Conservation (phyloP, 176 grass and related monocot genomes). For the Chrysopogon serrulatus region DNA sequence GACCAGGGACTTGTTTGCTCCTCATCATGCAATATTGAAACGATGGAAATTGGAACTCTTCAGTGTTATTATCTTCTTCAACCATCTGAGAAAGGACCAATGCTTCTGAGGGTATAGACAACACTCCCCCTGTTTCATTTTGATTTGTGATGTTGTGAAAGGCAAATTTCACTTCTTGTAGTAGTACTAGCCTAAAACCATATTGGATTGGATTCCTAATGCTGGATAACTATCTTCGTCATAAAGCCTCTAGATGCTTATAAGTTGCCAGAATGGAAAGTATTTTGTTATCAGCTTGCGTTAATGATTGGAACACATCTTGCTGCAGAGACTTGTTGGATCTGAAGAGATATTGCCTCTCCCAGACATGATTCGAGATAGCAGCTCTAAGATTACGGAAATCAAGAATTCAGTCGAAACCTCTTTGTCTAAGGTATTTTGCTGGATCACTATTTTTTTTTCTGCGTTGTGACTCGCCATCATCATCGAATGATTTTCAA, state of each 20-base stretch:
- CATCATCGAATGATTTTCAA: not conserved
- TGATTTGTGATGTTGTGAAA: not conserved
- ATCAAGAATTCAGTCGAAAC: constrained; percentile 54
- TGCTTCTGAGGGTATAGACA: constrained; percentile 76
- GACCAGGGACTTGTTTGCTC: constrained; percentile 85
- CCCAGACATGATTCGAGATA: constrained; percentile 28
- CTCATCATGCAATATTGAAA: constrained; percentile 71
- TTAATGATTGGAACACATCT: constrained; percentile 17
- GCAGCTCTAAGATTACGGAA: constrained; percentile 35
- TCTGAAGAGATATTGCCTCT: constrained; percentile 84
- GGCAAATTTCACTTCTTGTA: too few species aligned
- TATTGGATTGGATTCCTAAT: not conserved
- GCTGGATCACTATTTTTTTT: not conserved
- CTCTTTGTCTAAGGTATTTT: constrained; percentile 64
- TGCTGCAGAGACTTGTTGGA: constrained; percentile 90
- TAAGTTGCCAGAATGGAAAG: not conserved
- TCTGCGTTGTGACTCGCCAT: not conserved
- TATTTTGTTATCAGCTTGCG: not conserved
- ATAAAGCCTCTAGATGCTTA: not conserved
- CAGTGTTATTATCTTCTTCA: constrained; percentile 81
- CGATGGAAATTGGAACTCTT: constrained; percentile 58
- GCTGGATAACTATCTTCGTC: too few species aligned
- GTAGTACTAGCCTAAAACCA: not conserved
- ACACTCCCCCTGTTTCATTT: not conserved
- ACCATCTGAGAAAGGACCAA: constrained; percentile 68